A percentile compares a stretch with the other conserved stretches of the same genome.
Evolutionary conservation across 2,329 filamentous ascomycete genomes (phyloP).

Genomic region (Curvularia sp.): DNA sequence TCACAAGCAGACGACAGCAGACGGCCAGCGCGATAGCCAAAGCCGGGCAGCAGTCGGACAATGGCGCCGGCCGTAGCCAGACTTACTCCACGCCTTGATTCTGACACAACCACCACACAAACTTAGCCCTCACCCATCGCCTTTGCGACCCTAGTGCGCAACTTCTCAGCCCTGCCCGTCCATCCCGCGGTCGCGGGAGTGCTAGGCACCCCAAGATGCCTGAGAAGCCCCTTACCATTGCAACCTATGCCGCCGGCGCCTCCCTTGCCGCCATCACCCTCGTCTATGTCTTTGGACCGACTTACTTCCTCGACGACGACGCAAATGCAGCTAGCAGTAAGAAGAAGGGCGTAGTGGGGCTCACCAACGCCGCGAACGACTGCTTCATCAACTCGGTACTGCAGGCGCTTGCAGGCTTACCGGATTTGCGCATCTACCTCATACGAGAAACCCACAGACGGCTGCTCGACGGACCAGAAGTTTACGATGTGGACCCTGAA

Average conservation of each 20-base stretch:
- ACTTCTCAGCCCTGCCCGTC: conserved; percentile 24
- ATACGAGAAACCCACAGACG: conserved; percentile 90
- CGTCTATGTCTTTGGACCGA: conserved; percentile 98
- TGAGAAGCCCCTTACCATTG: conserved; percentile 81
- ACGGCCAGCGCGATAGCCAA: conserved; percentile 31
- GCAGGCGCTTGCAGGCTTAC: conserved; percentile 88
- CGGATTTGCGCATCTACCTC: conserved; percentile 87
- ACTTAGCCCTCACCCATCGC: conserved; percentile 21
- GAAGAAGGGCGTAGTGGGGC: conserved; percentile 84
- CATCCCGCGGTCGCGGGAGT: conserved; percentile 32
- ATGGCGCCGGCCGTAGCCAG: conserved; percentile 32
- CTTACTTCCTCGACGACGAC: conserved; percentile 90
- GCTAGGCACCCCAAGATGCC: conserved; percentile 65
- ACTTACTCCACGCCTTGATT: conserved; percentile 5
- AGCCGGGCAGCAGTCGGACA: conserved; percentile 33
- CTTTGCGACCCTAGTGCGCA: conserved; percentile 21
- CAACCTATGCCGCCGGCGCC: conserved; percentile 92
- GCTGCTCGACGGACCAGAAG: conserved; percentile 75
- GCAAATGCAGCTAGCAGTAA: conserved; percentile 69
- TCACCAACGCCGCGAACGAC: conserved; percentile 87
- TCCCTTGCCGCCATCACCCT: conserved; percentile 93
- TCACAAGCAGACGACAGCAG: conserved; percentile 39
- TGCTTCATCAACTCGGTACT: conserved; percentile 89
- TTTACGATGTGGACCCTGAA: conserved; percentile 71
- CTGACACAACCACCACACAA: conserved; percentile 5